A percentile compares a stretch with the other conserved stretches of the same genome.
Evolutionary conservation across 176 grass and related monocot species (phyloP).

Genomic region (Canna indica): DNA sequence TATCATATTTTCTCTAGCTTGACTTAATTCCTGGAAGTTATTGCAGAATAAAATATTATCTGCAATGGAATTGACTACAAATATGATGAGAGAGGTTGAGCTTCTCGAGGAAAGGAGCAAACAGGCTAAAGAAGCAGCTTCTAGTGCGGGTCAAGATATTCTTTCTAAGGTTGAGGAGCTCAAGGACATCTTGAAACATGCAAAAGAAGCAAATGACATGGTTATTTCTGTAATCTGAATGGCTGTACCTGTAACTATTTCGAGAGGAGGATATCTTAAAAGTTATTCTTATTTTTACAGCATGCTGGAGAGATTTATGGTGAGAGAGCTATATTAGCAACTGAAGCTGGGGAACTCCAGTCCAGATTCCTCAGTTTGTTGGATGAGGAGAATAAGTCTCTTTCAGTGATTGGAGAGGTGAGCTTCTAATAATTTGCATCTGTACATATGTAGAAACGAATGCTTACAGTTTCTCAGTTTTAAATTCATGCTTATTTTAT

Average conservation of each 20-base stretch:
- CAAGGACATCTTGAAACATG: constrained; percentile 38
- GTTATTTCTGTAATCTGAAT: constrained; percentile 21
- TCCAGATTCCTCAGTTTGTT: constrained; percentile 35
- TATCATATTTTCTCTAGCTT: neutral
- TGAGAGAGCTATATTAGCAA: constrained; percentile 67
- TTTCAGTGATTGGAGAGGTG: constrained; percentile 42
- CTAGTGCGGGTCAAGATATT: constrained; percentile 45
- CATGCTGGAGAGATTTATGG: constrained; percentile 47
- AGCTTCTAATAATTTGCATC: neutral
- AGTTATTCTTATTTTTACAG: constrained; percentile 27
- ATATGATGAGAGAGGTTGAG: constrained; percentile 45
- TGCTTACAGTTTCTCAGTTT: neutral
- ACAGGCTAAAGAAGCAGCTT: constrained; percentile 33
- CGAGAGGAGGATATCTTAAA: neutral
- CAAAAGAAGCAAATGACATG: constrained; percentile 43
- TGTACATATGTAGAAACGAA: neutral
- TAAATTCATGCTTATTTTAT: neutral
- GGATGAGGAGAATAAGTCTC: constrained; percentile 35
- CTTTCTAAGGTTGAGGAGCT: constrained; percentile 40
- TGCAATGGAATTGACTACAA: constrained; percentile 33
- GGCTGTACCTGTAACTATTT: neutral
- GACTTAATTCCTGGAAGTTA: neutral
- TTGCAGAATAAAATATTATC: constrained; percentile 39
- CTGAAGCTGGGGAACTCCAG: constrained; percentile 54
- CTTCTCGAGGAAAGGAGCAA: constrained; percentile 44